Conservation (phyloP, 2,329 filamentous ascomycete genomes). For the Colletotrichum neosansevieriae region DNA sequence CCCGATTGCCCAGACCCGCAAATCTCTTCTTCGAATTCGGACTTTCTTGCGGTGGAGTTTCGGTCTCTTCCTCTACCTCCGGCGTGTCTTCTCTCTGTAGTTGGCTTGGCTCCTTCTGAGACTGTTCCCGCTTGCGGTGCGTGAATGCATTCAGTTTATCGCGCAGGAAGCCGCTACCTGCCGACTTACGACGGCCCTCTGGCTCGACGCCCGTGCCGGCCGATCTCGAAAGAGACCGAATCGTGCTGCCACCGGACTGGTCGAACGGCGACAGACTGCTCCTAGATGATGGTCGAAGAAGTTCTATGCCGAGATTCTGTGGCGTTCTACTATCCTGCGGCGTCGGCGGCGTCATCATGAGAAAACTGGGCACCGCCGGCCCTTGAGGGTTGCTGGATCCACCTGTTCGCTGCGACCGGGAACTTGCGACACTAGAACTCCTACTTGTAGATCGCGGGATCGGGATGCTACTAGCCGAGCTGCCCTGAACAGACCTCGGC, state of each 20-base stretch:
- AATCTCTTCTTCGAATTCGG: constrained; percentile 24
- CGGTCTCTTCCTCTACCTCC: constrained; percentile 26
- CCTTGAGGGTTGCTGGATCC: constrained; percentile 44
- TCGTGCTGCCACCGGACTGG: constrained; percentile 37
- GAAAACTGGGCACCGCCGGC: constrained; percentile 53
- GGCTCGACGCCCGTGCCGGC: constrained; percentile 40
- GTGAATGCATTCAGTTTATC: constrained; percentile 52
- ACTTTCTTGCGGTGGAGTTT: constrained; percentile 14
- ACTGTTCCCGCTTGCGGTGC: constrained; percentile 43
- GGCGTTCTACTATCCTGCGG: constrained; percentile 45
- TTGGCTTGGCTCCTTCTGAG: constrained; percentile 38
- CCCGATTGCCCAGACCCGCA: constrained; percentile 19
- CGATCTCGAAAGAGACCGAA: constrained; percentile 39
- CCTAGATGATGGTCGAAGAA: constrained; percentile 43
- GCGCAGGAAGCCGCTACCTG: constrained; percentile 49
- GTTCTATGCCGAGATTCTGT: constrained; percentile 41
- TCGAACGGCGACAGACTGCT: constrained; percentile 43
- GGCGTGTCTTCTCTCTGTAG: constrained; percentile 27
- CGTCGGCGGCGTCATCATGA: constrained; percentile 63
- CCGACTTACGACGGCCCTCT: constrained; percentile 44
- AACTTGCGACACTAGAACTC: constrained; percentile 65
- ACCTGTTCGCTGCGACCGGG: constrained; percentile 55
- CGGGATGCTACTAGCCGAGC: constrained; percentile 61
- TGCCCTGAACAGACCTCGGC: constrained; percentile 64
- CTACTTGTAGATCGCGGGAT: constrained; percentile 60